Conservation (phyloP, 2,329 filamentous ascomycete genomes). For the Verruconis gallopava region DNA sequence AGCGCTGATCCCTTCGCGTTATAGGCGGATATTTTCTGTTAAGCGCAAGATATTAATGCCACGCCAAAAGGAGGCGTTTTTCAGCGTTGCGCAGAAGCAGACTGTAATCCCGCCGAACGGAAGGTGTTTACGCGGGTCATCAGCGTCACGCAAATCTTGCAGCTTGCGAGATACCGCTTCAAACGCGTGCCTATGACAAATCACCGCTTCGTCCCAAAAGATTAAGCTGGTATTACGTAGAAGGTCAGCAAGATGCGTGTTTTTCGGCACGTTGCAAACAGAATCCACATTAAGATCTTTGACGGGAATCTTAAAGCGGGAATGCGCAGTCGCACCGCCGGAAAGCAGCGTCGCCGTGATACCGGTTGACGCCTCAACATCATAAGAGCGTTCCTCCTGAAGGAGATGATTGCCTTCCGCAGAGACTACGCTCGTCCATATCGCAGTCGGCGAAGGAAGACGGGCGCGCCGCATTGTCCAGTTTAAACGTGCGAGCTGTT, state of each 20-base stretch:
- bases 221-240: background rate
- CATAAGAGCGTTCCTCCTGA: no score
- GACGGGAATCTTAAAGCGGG: background rate
- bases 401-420: no score
- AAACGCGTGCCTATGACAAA: background rate
- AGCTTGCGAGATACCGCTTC: background rate
- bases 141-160: background rate
- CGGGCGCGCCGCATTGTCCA: no score
- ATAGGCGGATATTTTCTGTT: background rate
- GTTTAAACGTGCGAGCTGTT: no score
- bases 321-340: background rate
- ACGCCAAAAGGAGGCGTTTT: background rate
- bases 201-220: background rate
- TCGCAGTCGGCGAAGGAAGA: no score
- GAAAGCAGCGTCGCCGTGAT: background rate
- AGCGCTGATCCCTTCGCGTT: background rate
- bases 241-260: background rate
- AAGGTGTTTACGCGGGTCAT: background rate
- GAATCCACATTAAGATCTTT: background rate
- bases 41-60: background rate
- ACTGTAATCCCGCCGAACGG: background rate
- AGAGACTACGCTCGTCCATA: no score
- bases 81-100: background rate
- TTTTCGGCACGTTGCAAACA: background rate
- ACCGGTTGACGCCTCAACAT: background rate